phyloP scores from a whole-genome alignment of 306 rosid species.

The Vachellia pachyceras region DNA sequence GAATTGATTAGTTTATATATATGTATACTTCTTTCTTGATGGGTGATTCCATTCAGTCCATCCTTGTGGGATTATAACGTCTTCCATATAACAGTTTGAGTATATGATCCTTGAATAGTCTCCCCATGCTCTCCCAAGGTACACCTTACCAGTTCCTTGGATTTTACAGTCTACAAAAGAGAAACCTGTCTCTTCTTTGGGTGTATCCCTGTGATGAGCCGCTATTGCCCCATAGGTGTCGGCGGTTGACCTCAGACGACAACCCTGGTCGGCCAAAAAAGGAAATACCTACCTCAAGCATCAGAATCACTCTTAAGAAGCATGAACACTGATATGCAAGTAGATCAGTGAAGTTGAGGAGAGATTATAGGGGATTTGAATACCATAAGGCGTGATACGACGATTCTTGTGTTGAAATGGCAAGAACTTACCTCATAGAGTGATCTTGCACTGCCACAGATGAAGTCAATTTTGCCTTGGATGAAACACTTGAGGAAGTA shows the following conservation, averaged over 20 bases:
- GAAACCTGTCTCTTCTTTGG: constrained; percentile 66
- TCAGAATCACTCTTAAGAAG: background rate
- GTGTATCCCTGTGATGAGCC: constrained; percentile 72
- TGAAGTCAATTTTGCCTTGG: constrained; percentile 79
- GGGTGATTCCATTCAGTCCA: constrained; percentile 85
- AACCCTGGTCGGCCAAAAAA: constrained; percentile 49
- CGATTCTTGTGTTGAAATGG: background rate
- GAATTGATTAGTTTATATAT: background rate
- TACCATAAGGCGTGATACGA: background rate
- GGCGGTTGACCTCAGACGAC: constrained; percentile 65
- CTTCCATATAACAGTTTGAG: constrained; percentile 60
- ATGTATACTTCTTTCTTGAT: constrained; percentile 65
- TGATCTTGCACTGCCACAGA: constrained; percentile 79
- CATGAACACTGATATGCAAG: background rate
- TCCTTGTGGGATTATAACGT: constrained; percentile 65
- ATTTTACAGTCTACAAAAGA: constrained; percentile 75
- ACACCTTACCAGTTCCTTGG: constrained; percentile 64
- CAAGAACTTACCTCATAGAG: constrained; percentile 65
- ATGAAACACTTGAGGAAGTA: constrained; percentile 69
- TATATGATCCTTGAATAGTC: constrained; percentile 74
- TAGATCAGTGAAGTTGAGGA: background rate
- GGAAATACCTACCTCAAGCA: background rate
- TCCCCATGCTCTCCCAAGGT: constrained; percentile 95
- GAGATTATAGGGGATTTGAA: background rate
- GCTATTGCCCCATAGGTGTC: constrained; percentile 80